Base-by-base conservation (phyloP, 495 filamentous ascomycete genomes). In the Neurospora sp. region DNA sequence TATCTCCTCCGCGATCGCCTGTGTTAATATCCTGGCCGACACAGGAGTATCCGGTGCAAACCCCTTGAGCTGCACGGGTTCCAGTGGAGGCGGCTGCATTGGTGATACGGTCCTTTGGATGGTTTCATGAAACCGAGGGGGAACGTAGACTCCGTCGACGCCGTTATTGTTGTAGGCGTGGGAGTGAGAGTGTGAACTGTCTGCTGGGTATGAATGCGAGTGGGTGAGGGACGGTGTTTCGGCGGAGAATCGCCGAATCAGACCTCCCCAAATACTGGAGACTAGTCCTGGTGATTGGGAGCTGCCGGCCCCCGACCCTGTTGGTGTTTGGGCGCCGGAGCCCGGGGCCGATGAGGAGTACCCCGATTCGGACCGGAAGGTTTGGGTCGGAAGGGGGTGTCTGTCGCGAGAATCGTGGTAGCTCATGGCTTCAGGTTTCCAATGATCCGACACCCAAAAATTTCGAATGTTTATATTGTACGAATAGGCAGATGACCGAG, bases 1-100 rank as follows among this genome's bases (percentile, higher is more conserved):
- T 73, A 99, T 97, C 83, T 99, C 96, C 83, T 99, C 96, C 2
- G 96, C 96, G 14, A 99, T 83, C 8, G 90, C 86, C 70, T 85
- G 86, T 8, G 88, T 90, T 39, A 98, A 86, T 69, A 97, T 77
- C 70, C 83, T 80, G 20, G 83, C 81, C 23, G 79, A 78, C 2
- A 75, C 23, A 0, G 78, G 69, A 0, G 85, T 87, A 73, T 84
- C 82, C 2, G 77, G 74, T 60, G 77, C 75, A 74, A 84, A 87
- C 18, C 85, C 85, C 10, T 71, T 73, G 39, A 87, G 76, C 54
- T 75, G 70, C n/a, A 87, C 69, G 3, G 85, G 85, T 69, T 86
- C 84, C 38, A 86, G 81, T 42, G 83, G 84, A 37, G 84, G 84
- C 9, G 81, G 80, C 9, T 79, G 78, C 70, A 84, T 81, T 7